Evolutionary conservation across 176 grass and related monocot species (phyloP), one percentile per base, ranked within the genome.

Genomic region (Bonia amplexicaulis): DNA sequence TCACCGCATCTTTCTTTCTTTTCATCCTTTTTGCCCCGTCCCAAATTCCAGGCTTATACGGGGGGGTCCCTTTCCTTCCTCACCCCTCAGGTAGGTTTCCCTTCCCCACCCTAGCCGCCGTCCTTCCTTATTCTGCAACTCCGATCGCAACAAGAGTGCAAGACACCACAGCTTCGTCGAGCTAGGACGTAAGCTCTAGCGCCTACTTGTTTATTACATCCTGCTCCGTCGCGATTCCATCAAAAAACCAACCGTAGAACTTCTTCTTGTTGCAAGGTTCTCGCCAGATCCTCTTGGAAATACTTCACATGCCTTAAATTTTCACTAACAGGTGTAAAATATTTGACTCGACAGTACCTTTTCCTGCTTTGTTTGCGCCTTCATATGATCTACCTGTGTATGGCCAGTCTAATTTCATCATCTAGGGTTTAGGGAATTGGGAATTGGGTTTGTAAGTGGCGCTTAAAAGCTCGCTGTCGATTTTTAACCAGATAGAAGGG

Each of bases 1-100:
- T 93, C 91, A 96, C 91, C 84, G 86, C 88, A 92, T 29, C 9
- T 8, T 33, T 0, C 0, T 2, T 3, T 12, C 0, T 4, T 1
- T 8, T 8, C 3, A 2, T 12, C 0, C 7, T 76, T 63, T 52
- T 69, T 2, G 1, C 1, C 0, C 68, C 0, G 16, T 57, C 23
- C 27, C 2, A 33, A 1, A 5, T 58, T 58, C 6, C 29, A 49
- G 26, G 29, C 37, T 17, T 44, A 35, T 3, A 17, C 11, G 12
- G 9, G 9, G 9, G 0, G 20, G 0, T 37, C 51, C 23, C 2
- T 74, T 79, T 47, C 9, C 4, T 66, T 12, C n/a, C n/a, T n/a
- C n/a, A n/a, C n/a, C n/a, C 5, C 29, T 0, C 29, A 5, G 57
- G 6, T 31, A 5, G 57, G 6, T 31, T 53, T 16, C 26, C 9